phyloP scores from a whole-genome alignment of 495 filamentous ascomycete genomes.

The Xylaria acuta region DNA sequence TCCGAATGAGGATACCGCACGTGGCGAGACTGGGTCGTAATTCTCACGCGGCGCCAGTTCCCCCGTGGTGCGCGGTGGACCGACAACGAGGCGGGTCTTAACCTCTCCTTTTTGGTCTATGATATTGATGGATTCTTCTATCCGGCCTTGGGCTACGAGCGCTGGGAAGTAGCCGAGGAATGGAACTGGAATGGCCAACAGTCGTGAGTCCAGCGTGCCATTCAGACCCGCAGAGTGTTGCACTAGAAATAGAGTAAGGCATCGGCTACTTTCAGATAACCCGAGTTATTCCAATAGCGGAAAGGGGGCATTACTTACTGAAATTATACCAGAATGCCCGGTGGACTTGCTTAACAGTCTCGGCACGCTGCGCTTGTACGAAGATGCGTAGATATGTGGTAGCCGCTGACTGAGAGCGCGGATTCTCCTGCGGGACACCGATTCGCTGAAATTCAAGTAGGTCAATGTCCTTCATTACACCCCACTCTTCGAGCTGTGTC shows the following conservation, averaged over 20 bases:
- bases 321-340: conserved; percentile 31
- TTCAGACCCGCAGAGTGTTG: conserved; percentile 41
- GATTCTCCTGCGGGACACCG: conserved; percentile 39
- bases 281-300: background rate
- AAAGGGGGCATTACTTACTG: conserved; percentile 12
- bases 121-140: conserved; percentile 35
- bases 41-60: conserved; percentile 44
- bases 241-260: conserved; percentile 7
- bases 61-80: conserved; percentile 40
- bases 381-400: conserved; percentile 42
- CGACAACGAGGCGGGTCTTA: conserved; percentile 33
- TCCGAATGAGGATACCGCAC: conserved; percentile 41
- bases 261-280: background rate
- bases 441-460: conserved; percentile 39
- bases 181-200: conserved; percentile 32
- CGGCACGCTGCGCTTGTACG: conserved; percentile 37
- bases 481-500: conserved; percentile 25
- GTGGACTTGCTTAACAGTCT: conserved; percentile 14
- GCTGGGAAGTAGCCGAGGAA: conserved; percentile 41
- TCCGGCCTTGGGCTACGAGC: conserved; percentile 34
- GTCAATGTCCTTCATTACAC: conserved; percentile 30
- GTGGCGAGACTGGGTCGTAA: conserved; percentile 42
- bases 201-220: conserved; percentile 35
- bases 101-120: conserved; percentile 20
- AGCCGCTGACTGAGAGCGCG: conserved; percentile 39